Evolutionary conservation across 2,329 filamentous ascomycete genomes (phyloP).

Genomic region (Fusarium sulawesiense): DNA sequence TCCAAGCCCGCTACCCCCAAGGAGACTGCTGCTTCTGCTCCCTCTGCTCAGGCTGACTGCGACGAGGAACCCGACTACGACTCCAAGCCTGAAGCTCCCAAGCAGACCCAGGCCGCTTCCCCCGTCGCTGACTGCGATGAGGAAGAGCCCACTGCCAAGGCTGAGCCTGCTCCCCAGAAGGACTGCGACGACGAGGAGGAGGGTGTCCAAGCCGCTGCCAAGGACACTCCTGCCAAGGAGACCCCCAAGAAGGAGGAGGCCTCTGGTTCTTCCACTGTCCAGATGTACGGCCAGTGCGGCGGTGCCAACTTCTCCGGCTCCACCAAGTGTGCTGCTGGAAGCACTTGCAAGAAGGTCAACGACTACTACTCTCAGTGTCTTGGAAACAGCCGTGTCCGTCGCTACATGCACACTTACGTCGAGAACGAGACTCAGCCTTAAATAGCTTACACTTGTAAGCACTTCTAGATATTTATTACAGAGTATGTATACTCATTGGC

Average conservation of each 20-base stretch:
- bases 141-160: background rate
- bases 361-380: slow-evolving; percentile 34
- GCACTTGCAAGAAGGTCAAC: slow-evolving; percentile 28
- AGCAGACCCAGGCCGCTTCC: background rate
- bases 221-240: background rate
- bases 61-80: no score
- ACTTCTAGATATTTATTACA: background rate
- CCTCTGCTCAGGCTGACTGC: no score
- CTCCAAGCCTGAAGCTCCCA: background rate
- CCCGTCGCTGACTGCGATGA: background rate
- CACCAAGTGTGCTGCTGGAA: slow-evolving; percentile 15
- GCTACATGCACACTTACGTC: background rate
- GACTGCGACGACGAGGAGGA: background rate
- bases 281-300: slow-evolving; percentile 28
- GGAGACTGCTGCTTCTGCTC: no score
- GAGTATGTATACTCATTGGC: background rate
- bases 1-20: background rate
- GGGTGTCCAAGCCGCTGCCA: background rate
- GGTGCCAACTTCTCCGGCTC: slow-evolving; percentile 22
- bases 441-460: background rate
- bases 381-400: slow-evolving; percentile 13
- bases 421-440: background rate
- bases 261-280: background rate
- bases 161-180: no score
- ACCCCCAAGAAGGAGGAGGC: background rate